phyloP scores from a whole-genome alignment of 192 early-diverging fungal species.

The Backusella parvicylindrica region DNA sequence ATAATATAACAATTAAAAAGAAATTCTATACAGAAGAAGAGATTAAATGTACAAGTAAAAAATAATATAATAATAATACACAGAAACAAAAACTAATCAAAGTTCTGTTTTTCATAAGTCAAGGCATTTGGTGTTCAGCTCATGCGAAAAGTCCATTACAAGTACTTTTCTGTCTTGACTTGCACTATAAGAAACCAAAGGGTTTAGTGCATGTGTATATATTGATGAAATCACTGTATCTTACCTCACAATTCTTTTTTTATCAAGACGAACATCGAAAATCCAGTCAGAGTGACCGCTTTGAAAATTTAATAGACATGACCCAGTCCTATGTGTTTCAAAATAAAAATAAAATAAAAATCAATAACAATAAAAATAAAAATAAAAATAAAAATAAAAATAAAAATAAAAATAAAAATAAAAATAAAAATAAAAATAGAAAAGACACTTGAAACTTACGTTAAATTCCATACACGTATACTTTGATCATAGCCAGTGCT shows the following conservation, averaged over 20 bases:
- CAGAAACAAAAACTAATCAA: neutral
- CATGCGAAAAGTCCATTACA: conserved; percentile 41
- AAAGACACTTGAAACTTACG: conserved; percentile 15
- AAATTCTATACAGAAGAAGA: neutral
- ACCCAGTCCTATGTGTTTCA: conserved; percentile 45
- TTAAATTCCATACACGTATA: conserved; percentile 92
- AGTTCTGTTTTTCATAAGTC: neutral
- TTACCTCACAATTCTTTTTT: conserved; percentile 75
- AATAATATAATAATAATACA: neutral
- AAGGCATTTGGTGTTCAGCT: conserved; percentile 28
- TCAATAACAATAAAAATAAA: neutral
- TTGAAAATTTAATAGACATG: conserved; percentile 70
- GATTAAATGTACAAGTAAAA: neutral
- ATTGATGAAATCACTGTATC: neutral
- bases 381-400: neutral
- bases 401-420: neutral
- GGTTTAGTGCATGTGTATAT: neutral
- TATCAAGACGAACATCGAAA: conserved; percentile 91
- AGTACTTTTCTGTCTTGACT: conserved; percentile 43
- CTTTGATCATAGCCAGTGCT: conserved; percentile 92
- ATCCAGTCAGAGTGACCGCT: conserved; percentile 90
- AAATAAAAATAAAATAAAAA: neutral
- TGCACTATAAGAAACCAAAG: conserved; percentile 26
- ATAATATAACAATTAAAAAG: neutral
- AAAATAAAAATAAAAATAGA: neutral